These are phyloP conservation scores for Fraxinus xanthoxyloides DNA, from an alignment of 305 asterid species.

Conservation along the genomic window DNA sequence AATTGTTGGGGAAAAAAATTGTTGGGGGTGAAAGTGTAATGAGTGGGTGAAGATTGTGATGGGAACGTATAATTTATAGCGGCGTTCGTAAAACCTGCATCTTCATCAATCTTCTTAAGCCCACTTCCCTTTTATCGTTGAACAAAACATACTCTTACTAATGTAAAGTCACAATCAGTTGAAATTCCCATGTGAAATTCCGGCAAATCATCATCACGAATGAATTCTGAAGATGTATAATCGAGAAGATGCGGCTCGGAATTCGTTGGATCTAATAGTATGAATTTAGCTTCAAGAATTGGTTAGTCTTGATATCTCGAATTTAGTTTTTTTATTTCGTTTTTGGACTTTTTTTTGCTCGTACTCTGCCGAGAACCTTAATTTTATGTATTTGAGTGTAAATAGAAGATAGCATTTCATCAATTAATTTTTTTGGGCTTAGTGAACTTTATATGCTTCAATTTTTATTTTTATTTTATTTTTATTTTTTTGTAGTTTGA, in stretches of 20 bases:
- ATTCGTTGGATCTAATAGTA: not conserved
- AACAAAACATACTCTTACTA: not conserved
- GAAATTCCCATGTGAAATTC: not conserved
- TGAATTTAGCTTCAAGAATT: not conserved
- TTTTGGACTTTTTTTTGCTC: not conserved
- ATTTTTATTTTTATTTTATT: no score
- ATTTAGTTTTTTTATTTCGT: not conserved
- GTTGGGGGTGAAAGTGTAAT: not conserved
- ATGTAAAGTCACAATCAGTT: not conserved
- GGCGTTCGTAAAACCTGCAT: not conserved
- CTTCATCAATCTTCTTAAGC: not conserved
- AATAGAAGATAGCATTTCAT: not conserved
- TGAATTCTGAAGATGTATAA: not conserved
- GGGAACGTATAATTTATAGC: not conserved
- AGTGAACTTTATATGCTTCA: not conserved
- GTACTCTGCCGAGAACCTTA: not conserved
- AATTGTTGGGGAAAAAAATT: not conserved
- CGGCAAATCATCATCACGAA: not conserved
- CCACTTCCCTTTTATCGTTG: not conserved
- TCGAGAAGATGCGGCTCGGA: not conserved
- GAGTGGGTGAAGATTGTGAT: not conserved
- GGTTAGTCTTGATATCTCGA: not conserved
- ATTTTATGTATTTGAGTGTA: not conserved
- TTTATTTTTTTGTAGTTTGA: not conserved
- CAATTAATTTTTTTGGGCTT: not conserved